Percentiles rank a stretch among this genome's conserved stretches.
phyloP scores from a whole-genome alignment of 75 land plant species.

The Pinus albicaulis region DNA sequence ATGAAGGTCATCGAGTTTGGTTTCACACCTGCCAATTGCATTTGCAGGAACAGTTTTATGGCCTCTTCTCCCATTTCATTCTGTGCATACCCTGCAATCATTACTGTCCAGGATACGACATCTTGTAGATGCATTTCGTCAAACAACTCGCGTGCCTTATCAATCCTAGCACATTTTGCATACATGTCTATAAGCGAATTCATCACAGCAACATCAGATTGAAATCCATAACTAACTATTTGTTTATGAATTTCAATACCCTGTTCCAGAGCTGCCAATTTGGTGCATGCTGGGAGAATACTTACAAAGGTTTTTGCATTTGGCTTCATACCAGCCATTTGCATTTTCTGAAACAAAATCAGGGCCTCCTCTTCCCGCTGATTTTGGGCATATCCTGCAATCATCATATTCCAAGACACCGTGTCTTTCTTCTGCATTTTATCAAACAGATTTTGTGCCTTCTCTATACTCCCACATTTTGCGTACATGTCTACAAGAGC shows the following conservation, averaged over 20 bases:
- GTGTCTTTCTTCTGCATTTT: constrained; percentile 9
- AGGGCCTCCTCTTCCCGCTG: constrained; percentile 21
- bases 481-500: constrained; percentile 21
- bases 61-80: constrained; percentile 22
- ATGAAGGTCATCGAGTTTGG: constrained; percentile 27
- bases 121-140: constrained; percentile 19
- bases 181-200: constrained; percentile 20
- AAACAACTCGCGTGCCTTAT: constrained; percentile 14
- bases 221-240: not conserved
- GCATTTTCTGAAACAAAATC: constrained; percentile 15
- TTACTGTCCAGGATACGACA: constrained; percentile 32
- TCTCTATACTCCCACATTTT: constrained; percentile 17
- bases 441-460: constrained; percentile 13
- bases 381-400: constrained; percentile 23
- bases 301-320: constrained; percentile 14
- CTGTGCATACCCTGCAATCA: constrained; percentile 46
- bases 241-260: constrained; percentile 11
- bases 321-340: constrained; percentile 17
- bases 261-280: constrained; percentile 7
- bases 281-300: constrained; percentile 13
- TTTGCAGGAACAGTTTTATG: constrained; percentile 10
- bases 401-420: constrained; percentile 28
- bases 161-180: constrained; percentile 17
- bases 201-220: not conserved
- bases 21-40: constrained; percentile 11